Evolutionary conservation across 2,329 filamentous ascomycete genomes (phyloP), one percentile per base, ranked within the genome.

Genomic region (Paraconiothyrium sp.): DNA sequence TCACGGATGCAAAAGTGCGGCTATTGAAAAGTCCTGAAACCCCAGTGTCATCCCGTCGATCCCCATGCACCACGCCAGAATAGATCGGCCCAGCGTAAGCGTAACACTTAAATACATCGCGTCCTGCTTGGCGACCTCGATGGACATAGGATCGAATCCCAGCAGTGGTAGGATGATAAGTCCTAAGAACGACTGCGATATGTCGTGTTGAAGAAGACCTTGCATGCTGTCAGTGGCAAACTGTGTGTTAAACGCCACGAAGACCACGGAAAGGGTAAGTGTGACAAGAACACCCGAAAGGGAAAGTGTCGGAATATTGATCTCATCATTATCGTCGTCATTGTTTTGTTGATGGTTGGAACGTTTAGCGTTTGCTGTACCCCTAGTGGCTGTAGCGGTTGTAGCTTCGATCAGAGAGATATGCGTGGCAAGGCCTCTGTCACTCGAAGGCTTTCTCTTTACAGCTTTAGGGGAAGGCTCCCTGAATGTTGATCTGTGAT

Each of bases 141-240:
- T 54, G 9, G 55, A 27, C 14, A 32, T 32, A 8, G 50, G 43
- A 32, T 65, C 62, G 20, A 47, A 57, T 16, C 20, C 57, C 27
- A 66, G 39, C 16, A 66, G 7, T 20, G 63, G 63, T n/a, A 66
- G 30, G 16, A 66, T 46, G 35, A 66, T 54, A 2, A 66, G 43
- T 8, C 61, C 61, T 35, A 64, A 20, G 34, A 66, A 66, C 27
- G 32, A 57, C 27, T 39, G 7, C 5, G 63, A 43, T 11, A 66
- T 10, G 10, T 41, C 44, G 9, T 20, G 50, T 9, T 63, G 37
- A 2, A 66, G 51, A 9, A 66, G 43, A 22, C 63, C 63, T 46
- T 64, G 16, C 3, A 66, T 14, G 56, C 48, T 66, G 39, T 61
- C 49, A 0, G 61, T 64, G 6, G 63, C 61, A 32, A 66, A 66